Evolutionary conservation across 257 asterid genomes (phyloP).

Genomic region (Striga asiatica): DNA sequence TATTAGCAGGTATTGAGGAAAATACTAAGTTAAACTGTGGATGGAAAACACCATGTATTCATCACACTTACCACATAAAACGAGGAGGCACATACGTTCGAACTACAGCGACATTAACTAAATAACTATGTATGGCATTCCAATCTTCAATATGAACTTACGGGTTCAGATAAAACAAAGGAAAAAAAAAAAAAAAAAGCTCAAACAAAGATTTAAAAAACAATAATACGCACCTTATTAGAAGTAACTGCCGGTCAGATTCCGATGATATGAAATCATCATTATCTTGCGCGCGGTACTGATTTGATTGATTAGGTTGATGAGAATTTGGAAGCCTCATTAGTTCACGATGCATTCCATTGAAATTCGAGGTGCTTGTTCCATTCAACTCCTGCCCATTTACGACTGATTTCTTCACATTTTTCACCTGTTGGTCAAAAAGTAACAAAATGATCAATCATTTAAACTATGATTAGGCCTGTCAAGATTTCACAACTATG

Average conservation of each 20-base stretch:
- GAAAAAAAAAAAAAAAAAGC: too few relatives aligned
- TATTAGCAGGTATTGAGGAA: too few relatives aligned
- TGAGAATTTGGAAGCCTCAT: conserved; percentile 70
- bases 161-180: not conserved
- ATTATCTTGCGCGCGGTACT: conserved; percentile 38
- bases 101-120: too few relatives aligned
- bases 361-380: conserved; percentile 56
- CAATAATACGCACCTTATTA: conserved; percentile 48
- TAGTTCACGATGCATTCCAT: conserved; percentile 80
- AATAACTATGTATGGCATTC: not conserved
- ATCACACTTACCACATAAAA: too few relatives aligned
- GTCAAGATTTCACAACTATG: not conserved
- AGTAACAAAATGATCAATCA: conserved; percentile 4
- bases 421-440: too few relatives aligned
- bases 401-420: conserved; percentile 57
- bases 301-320: conserved; percentile 43
- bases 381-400: conserved; percentile 47
- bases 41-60: too few relatives aligned
- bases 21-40: too few relatives aligned
- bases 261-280: conserved; percentile 83
- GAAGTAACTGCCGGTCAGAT: conserved; percentile 83
- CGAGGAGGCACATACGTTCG: too few relatives aligned
- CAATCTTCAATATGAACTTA: not conserved
- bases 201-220: not conserved
- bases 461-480: not conserved